Base-by-base conservation (phyloP, 2,329 filamentous ascomycete species). In the Fusarium sarcochroum region DNA sequence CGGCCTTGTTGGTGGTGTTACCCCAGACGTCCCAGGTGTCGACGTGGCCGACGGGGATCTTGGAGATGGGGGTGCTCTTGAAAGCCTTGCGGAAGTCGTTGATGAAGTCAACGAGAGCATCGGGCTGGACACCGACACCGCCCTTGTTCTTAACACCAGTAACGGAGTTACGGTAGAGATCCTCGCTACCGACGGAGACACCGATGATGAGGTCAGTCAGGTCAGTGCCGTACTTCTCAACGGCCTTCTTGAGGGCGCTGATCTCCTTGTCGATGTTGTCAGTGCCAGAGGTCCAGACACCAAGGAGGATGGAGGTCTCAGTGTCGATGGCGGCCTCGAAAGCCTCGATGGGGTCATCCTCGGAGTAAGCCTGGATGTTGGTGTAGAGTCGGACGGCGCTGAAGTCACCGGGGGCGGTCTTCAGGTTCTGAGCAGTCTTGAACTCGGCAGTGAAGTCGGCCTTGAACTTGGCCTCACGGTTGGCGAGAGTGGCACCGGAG, bases 261-360 rank as follows among this genome's bases (percentile, higher is more conserved):
- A 91, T 85, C 83, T 91, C 89, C 51, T 84, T 83, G 68, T 84
- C 79, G 76, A 86, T 91, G 76, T 83, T 86, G 55, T 78, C 77
- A 44, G 81, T 81, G 69, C 86, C 86, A 18, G 85, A 86, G 48
- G 85, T 78, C 90, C 90, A 92, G 74, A 91, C 81, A 66, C 90
- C 89, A 51, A 90, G 87, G 35, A 91, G 86, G 44, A 92, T 80
- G 68, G 85, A 80, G 18, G 87, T 89, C 42, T 88, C 82, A 64
- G 87, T 89, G 61, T 83, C 80, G 45, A 90, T 82, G 72, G 90
- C 89, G 35, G 90, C 90, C 81, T 93, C 92, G 81, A 95, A 88
- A 41, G 94, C 94, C 83, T 93, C 83, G 76, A 97, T 84, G 52
- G 93, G 94, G 79, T 95, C 91, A 72, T 87, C 86, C 82, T 92